Base-by-base conservation (phyloP, 2,329 filamentous ascomycete species). In the Colletotrichum siamense region DNA sequence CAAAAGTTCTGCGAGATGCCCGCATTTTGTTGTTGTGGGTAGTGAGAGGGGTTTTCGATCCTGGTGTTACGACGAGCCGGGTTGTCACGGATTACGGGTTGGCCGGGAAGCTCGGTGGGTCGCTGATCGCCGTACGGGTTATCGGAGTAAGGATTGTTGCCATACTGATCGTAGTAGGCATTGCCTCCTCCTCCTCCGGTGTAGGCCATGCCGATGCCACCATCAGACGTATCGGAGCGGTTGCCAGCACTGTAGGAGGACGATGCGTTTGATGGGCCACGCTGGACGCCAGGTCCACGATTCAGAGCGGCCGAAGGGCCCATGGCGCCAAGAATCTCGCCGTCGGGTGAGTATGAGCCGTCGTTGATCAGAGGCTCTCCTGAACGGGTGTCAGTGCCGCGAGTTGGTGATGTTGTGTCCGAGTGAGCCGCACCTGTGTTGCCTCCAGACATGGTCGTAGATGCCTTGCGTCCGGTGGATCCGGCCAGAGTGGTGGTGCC, bases 1-100 rank as follows among this genome's bases (percentile, higher is more conserved):
- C 34, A 99, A 82, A 99, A 99, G 85, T 99, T 99, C 86, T 99
- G 97, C 36, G 97, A 95, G 81, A 99, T 98, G 75, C 97, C 97
- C 52, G 95, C 95, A 81, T 95, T 98, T 87, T 98, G 96, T 82
- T 98, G 95, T 83, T 98, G 95, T 13, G 96, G 96, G 81, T 95
- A 98, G 78, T 97, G 95, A 61, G 95, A 92, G 4, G 95, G 94
- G 83, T 94, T 98, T 87, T 99, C 96, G 82, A 99, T 99, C 77
- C 96, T 92, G 15, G 97, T 98, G 87, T 98, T 98, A 79, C 97
- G 92, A 80, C 97, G 90, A 32, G 97, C 97, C 78, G 94, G 94
- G 79, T 99, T 97, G 84, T 99, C 97, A 72, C 96, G 92, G 79
- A 99, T 98, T 69, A 99, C 91, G 2, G 97, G 96, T 81, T 95